These are phyloP conservation scores for Russula ochroleuca DNA, from an alignment of 768 basidiomycete species.

Conservation along the genomic window DNA sequence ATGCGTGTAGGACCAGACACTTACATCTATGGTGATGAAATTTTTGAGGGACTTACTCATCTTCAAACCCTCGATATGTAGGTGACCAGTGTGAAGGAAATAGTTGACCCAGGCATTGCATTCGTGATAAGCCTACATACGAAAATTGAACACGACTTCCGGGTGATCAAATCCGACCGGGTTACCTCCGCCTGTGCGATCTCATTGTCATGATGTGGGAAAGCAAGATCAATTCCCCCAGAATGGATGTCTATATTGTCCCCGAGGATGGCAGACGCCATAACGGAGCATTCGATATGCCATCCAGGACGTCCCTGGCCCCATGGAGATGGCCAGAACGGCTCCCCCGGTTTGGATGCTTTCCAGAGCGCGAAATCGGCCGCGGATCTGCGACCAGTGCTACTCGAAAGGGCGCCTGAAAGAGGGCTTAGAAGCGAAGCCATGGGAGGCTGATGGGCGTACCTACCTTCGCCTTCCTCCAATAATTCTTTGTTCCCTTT, in stretches of 20 bases:
- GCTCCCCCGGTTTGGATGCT: constrained; percentile 92
- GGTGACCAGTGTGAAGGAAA: constrained; percentile 96
- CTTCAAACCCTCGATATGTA: constrained; percentile 97
- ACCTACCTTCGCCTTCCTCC: constrained; percentile 85
- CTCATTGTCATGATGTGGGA: constrained; percentile 99
- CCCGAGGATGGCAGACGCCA: constrained; percentile 90
- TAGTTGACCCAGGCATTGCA: constrained; percentile 97
- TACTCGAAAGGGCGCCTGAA: constrained; percentile 53
- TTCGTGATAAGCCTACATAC: constrained; percentile 79
- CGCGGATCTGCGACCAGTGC: constrained; percentile 65
- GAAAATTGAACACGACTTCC: constrained; percentile 14
- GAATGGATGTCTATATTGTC: constrained; percentile 96
- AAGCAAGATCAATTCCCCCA: constrained; percentile 94
- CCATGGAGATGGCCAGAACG: constrained; percentile 96
- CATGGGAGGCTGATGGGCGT: background rate
- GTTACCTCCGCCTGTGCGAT: constrained; percentile 91
- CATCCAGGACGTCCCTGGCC: constrained; percentile 94
- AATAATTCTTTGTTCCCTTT: constrained; percentile 88
- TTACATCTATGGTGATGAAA: constrained; percentile 92
- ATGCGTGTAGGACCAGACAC: constrained; percentile 30
- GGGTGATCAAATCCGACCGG: constrained; percentile 7
- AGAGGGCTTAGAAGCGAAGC: background rate
- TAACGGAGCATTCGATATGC: constrained; percentile 99
- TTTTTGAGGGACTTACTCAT: constrained; percentile 99
- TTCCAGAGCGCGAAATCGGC: constrained; percentile 99